Evolutionary conservation across 2,329 filamentous ascomycete species (phyloP).

Genomic region (Aureobasidium sp.): DNA sequence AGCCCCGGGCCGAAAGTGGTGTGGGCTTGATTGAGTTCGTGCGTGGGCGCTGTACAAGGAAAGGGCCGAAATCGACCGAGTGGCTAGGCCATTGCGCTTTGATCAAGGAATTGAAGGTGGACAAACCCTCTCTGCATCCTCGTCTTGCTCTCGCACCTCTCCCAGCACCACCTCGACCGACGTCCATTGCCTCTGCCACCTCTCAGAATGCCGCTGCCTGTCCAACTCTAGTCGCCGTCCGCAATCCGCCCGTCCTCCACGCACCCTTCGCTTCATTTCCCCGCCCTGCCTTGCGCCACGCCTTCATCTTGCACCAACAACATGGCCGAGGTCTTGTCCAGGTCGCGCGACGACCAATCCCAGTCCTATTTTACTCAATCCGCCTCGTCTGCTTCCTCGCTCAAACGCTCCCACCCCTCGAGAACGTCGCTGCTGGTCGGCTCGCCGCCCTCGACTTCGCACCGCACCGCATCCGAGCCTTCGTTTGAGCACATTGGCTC

Average conservation of each 20-base stretch:
- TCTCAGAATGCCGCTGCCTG: conserved; percentile 9
- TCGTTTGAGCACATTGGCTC: conserved; percentile 30
- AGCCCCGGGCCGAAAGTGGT: background rate
- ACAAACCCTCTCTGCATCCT: conserved; percentile 1
- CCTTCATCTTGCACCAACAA: background rate
- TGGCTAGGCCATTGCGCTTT: background rate
- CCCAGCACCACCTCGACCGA: conserved; percentile 1
- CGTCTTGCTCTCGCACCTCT: background rate
- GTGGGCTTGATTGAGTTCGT: background rate
- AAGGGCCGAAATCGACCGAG: background rate
- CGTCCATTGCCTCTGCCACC: background rate
- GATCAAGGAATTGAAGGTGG: conserved; percentile 11
- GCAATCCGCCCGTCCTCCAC: background rate
- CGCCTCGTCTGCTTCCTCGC: conserved; percentile 27
- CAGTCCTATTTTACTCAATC: conserved; percentile 31
- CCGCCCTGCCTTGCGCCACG: conserved; percentile 7
- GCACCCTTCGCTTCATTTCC: conserved; percentile 4
- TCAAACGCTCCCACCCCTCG: conserved; percentile 37
- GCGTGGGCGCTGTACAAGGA: background rate
- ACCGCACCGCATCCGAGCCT: conserved; percentile 14
- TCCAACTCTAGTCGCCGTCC: conserved; percentile 6
- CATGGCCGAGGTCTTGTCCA: conserved; percentile 40
- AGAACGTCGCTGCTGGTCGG: conserved; percentile 38
- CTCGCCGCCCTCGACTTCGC: conserved; percentile 23
- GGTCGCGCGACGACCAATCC: conserved; percentile 36